Evolutionary conservation across 2,329 filamentous ascomycete species (phyloP), one percentile per base, ranked within the genome.

Genomic region (Bisporella sp.): DNA sequence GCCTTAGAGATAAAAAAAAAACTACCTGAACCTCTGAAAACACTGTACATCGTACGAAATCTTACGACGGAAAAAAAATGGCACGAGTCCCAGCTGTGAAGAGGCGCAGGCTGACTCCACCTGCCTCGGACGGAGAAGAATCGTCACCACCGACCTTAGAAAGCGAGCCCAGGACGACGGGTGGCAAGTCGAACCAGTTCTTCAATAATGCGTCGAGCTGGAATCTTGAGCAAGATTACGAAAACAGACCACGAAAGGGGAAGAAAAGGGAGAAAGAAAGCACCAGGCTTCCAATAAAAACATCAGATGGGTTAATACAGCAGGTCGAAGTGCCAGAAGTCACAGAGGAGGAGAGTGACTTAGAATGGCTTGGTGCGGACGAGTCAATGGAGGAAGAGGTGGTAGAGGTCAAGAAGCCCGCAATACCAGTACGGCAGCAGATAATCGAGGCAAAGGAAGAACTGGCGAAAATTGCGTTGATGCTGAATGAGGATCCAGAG

Each of bases 171-270:
- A 51, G 57, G 32, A 41, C 57, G 5, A 64, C 60, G 48, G 35
- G 35, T 37, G 2, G 35, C 35, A 37, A 37, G 35, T 37, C 35
- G n/a, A 37, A n/a, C n/a, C 8, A 8, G 35, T 90, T 91, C 67
- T 79, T 88, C 71, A 80, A 81, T 61, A 84, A 81, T 62, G 89
- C 87, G 5, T 77, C 87, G 52, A 84, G 82, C 69, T 97, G 92
- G 90, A 83, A 96, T 63, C 77, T 96, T 45, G 93, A 96, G 72
- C 87, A 95, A 65, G 85, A 89, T 67, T 97, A 96, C 73, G 90
- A 95, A 68, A 79, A 79, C 54, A 82, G 82, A 59, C 83, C 87
- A 44, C 79, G 88, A 60, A 93, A 93, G 67, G 71, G 77, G 35
- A 84, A 81, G 64, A 89, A 86, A 68, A 88, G 89, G 66, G 77